These are phyloP conservation scores for Fusarium floridanum DNA, from an alignment of 2,329 filamentous ascomycete species.

Conservation along the genomic window DNA sequence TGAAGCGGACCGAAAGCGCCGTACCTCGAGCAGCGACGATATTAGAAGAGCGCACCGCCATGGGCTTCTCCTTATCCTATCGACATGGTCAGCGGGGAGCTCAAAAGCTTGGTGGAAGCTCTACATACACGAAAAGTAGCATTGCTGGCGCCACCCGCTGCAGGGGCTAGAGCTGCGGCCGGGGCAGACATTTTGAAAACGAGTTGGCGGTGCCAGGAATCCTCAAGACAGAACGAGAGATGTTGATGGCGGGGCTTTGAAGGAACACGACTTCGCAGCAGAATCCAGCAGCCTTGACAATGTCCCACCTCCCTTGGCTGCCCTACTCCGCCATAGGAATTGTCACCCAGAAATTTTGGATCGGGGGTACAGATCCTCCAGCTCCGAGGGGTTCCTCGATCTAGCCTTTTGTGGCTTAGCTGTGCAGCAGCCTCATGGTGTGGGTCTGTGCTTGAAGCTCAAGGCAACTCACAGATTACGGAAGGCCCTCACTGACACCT, in stretches of 20 bases:
- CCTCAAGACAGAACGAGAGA: constrained; percentile 42
- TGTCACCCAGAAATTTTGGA: constrained; percentile 56
- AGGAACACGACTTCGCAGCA: constrained; percentile 46
- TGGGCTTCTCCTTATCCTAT: constrained; percentile 95
- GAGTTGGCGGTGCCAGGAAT: constrained; percentile 39
- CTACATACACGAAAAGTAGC: constrained; percentile 68
- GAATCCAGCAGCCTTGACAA: constrained; percentile 50
- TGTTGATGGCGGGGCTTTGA: constrained; percentile 50
- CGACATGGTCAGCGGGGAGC: constrained; percentile 54
- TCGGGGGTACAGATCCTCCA: constrained; percentile 57
- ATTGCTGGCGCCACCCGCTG: constrained; percentile 60
- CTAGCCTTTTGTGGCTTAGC: constrained; percentile 46
- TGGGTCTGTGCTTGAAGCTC: constrained; percentile 53
- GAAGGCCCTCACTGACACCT: constrained; percentile 53
- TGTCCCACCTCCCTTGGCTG: constrained; percentile 55
- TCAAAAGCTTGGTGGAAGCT: constrained; percentile 50
- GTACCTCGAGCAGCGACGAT: constrained; percentile 96
- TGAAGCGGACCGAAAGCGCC: constrained; percentile 34
- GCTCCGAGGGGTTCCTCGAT: constrained; percentile 48
- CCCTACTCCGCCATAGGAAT: constrained; percentile 54
- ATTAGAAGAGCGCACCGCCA: constrained; percentile 95
- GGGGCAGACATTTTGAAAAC: constrained; percentile 60
- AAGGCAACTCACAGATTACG: constrained; percentile 58
- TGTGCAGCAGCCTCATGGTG: constrained; percentile 34
- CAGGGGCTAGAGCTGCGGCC: constrained; percentile 49